Percentiles rank a stretch among this genome's conserved stretches.
phyloP scores from a whole-genome alignment of 2,329 filamentous ascomycete species.

The Trichoderma sp. region DNA sequence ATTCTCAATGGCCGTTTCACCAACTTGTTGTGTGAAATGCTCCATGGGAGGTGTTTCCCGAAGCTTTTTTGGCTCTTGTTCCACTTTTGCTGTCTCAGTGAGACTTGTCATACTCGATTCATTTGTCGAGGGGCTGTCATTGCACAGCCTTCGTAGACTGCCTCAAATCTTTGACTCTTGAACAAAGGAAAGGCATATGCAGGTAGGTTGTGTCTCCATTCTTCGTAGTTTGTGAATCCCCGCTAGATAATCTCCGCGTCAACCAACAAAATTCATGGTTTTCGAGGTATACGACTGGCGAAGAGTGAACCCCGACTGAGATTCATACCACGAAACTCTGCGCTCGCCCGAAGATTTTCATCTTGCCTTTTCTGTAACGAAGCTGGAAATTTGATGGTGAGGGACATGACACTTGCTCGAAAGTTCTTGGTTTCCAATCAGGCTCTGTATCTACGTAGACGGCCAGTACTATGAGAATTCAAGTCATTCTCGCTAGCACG shows the following conservation, averaged over 20 bases:
- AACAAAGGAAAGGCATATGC: not conserved
- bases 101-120: slow-evolving; percentile 18
- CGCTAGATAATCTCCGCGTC: slow-evolving; percentile 90
- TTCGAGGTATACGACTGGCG: slow-evolving; percentile 93
- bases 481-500: too few species aligned
- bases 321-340: slow-evolving; percentile 49
- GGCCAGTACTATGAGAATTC: not conserved
- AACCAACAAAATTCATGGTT: slow-evolving; percentile 68
- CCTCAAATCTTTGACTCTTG: not conserved
- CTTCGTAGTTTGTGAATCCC: slow-evolving; percentile 31
- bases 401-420: slow-evolving; percentile 53
- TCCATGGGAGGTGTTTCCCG: slow-evolving; percentile 75
- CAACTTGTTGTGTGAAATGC: slow-evolving; percentile 59
- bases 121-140: slow-evolving; percentile 15
- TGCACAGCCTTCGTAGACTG: slow-evolving; percentile 5
- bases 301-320: slow-evolving; percentile 62
- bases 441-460: not conserved
- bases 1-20: slow-evolving; percentile 74
- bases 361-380: slow-evolving; percentile 61
- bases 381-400: slow-evolving; percentile 81
- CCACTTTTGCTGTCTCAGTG: slow-evolving; percentile 7
- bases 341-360: slow-evolving; percentile 81
- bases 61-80: slow-evolving; percentile 42
- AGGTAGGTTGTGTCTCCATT: slow-evolving; percentile 5
- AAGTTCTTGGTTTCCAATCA: not conserved